Conservation (phyloP, 495 filamentous ascomycete genomes). For the Aspergillus carlsbadensis region DNA sequence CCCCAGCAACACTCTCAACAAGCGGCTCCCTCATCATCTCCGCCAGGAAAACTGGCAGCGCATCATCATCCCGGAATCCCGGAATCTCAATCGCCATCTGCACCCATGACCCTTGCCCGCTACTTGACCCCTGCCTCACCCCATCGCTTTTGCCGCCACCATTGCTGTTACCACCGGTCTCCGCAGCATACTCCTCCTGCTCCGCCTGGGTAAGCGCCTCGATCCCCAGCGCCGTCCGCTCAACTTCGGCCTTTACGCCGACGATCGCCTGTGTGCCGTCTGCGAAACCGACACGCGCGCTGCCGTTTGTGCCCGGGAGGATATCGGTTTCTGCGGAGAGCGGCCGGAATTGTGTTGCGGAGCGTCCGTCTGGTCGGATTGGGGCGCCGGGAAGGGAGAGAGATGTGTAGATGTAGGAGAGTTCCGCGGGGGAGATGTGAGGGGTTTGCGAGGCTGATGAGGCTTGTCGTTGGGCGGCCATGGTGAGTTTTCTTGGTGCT, state of each 20-base stretch:
- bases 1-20: slow-evolving; percentile 51
- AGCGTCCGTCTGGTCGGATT: slow-evolving; percentile 84
- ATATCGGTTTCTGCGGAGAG: slow-evolving; percentile 86
- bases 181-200: slow-evolving; percentile 27
- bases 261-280: slow-evolving; percentile 95
- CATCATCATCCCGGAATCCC: slow-evolving; percentile 86
- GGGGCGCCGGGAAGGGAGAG: slow-evolving; percentile 71
- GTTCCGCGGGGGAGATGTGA: slow-evolving; percentile 89
- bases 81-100: slow-evolving; percentile 85
- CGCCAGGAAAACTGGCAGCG: slow-evolving; percentile 79
- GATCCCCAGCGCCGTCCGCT: slow-evolving; percentile 53
- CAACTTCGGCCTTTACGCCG: slow-evolving; percentile 91
- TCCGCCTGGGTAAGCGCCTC: slow-evolving; percentile 28
- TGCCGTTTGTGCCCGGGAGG: slow-evolving; percentile 85
- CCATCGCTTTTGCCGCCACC: slow-evolving; percentile 14
- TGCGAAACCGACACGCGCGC: slow-evolving; percentile 87
- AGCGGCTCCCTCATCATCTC: slow-evolving; percentile 88
- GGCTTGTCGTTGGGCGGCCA: slow-evolving; percentile 45
- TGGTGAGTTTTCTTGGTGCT: slow-evolving; percentile 13
- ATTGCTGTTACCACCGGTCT: slow-evolving; percentile 16
- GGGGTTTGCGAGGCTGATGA: slow-evolving; percentile 47
- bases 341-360: slow-evolving; percentile 84
- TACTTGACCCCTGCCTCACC: slow-evolving; percentile 27
- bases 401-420: slow-evolving; percentile 91
- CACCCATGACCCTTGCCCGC: slow-evolving; percentile 62